A percentile compares a stretch with the other conserved stretches of the same genome.
These are phyloP conservation scores for Sporothrix phasma DNA, from an alignment of 2,329 filamentous ascomycete species.

Conservation along the genomic window DNA sequence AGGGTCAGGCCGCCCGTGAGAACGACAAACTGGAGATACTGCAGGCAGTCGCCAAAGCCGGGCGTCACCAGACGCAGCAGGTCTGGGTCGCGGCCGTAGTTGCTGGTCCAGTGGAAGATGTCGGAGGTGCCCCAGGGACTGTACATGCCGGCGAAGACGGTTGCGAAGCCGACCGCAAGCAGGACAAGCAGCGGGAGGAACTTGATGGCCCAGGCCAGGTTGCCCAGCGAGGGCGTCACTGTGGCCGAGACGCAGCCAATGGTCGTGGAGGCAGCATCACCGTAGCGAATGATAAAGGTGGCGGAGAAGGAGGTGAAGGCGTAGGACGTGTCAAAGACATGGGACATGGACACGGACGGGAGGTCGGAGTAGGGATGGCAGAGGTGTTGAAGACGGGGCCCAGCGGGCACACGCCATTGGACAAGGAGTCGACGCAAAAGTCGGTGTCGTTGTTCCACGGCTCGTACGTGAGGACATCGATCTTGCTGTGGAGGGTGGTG, in stretches of 20 bases:
- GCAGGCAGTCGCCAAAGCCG: constrained; percentile 90
- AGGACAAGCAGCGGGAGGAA: constrained; percentile 73
- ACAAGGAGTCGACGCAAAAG: constrained; percentile 57
- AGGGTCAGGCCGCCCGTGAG: constrained; percentile 80
- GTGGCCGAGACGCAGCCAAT: constrained; percentile 75
- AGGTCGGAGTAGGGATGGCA: constrained; percentile 35
- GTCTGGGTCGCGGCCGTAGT: constrained; percentile 91
- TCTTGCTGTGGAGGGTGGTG: constrained; percentile 62
- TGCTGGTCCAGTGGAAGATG: constrained; percentile 92
- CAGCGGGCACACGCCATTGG: constrained; percentile 62
- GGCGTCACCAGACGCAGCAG: constrained; percentile 85
- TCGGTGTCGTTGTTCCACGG: constrained; percentile 46
- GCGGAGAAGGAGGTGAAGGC: constrained; percentile 73
- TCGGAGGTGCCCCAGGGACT: constrained; percentile 92
- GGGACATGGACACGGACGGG: constrained; percentile 62
- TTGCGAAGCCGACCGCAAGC: constrained; percentile 69
- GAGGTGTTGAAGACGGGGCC: constrained; percentile 54
- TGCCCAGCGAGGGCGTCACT: constrained; percentile 74
- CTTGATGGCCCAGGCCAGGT: constrained; percentile 56
- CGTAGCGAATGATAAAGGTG: constrained; percentile 65
- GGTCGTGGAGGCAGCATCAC: constrained; percentile 50
- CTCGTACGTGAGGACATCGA: constrained; percentile 68
- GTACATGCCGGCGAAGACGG: constrained; percentile 72
- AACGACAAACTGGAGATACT: constrained; percentile 90
- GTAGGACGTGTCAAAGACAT: constrained; percentile 73